phyloP scores from a whole-genome alignment of 768 basidiomycete genomes.

The Suillus subluteus region DNA sequence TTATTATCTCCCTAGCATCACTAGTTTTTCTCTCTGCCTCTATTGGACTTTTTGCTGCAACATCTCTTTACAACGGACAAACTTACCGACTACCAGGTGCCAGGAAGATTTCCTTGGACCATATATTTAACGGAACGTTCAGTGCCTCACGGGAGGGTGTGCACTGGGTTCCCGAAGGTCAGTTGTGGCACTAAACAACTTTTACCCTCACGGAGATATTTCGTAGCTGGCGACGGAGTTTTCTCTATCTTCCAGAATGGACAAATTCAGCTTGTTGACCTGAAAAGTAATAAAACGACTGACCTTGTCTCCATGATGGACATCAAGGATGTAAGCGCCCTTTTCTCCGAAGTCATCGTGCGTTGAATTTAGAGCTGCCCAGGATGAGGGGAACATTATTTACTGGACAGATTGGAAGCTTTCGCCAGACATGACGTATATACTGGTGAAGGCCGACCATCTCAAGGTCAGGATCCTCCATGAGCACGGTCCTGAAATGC shows the following conservation, averaged over 20 bases:
- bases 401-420: constrained; percentile 71
- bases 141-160: constrained; percentile 46
- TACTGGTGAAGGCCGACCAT: constrained; percentile 78
- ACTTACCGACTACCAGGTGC: constrained; percentile 55
- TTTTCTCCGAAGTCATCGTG: neutral
- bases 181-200: constrained; percentile 19
- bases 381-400: constrained; percentile 62
- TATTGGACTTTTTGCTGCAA: constrained; percentile 81
- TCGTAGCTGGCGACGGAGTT: constrained; percentile 89
- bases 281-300: constrained; percentile 72
- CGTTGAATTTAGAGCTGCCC: constrained; percentile 12
- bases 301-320: constrained; percentile 60
- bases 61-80: constrained; percentile 62
- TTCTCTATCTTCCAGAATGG: constrained; percentile 68
- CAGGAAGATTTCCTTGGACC: constrained; percentile 81
- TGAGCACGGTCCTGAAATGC: constrained; percentile 11
- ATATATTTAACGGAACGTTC: constrained; percentile 94
- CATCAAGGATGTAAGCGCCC: constrained; percentile 61
- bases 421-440: constrained; percentile 89
- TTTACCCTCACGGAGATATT: constrained; percentile 14
- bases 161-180: constrained; percentile 93
- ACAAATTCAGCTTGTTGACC: constrained; percentile 77
- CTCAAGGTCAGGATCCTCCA: constrained; percentile 55
- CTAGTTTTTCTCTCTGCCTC: constrained; percentile 64
- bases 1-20: constrained; percentile 61